phyloP scores from a whole-genome alignment of 108 stramenopile species.

The Craspedostauros australis region DNA sequence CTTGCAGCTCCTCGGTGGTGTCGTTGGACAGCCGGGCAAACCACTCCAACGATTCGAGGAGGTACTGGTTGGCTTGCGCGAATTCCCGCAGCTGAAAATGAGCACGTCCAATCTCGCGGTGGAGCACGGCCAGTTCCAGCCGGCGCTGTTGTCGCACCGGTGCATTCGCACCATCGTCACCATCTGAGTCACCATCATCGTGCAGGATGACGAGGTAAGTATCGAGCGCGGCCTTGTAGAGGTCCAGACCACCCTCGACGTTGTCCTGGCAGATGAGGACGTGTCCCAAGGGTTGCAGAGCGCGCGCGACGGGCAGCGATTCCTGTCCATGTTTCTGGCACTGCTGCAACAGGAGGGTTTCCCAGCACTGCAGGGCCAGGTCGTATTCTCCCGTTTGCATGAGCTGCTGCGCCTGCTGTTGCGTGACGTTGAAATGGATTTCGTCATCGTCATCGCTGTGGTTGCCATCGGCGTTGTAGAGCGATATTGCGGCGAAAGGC shows the following conservation, averaged over 20 bases:
- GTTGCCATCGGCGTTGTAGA: too few species aligned
- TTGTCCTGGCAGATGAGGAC: constrained; percentile 38
- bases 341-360: constrained; percentile 16
- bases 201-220: constrained; percentile 17
- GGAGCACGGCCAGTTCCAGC: constrained; percentile 7
- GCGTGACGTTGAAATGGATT: too few species aligned
- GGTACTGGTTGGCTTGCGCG: constrained; percentile 12
- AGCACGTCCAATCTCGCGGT: too few species aligned
- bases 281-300: constrained; percentile 26
- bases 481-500: too few species aligned
- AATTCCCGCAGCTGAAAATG: too few species aligned
- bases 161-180: too few species aligned
- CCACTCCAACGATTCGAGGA: constrained; percentile 19
- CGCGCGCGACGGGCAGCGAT: constrained; percentile 24
- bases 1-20: constrained; percentile 13
- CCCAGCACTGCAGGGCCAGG: constrained; percentile 26
- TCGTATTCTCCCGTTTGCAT: constrained; percentile 15
- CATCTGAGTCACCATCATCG: too few species aligned
- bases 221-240: constrained; percentile 27
- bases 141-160: too few species aligned
- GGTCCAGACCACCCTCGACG: constrained; percentile 29
- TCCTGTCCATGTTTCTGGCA: constrained; percentile 20
- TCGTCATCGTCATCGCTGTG: too few species aligned
- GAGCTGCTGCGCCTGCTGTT: constrained; percentile 11
- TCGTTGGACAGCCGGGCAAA: constrained; percentile 6